phyloP scores from a whole-genome alignment of 345 rosid genomes.

The Bruguiera sexangula region DNA sequence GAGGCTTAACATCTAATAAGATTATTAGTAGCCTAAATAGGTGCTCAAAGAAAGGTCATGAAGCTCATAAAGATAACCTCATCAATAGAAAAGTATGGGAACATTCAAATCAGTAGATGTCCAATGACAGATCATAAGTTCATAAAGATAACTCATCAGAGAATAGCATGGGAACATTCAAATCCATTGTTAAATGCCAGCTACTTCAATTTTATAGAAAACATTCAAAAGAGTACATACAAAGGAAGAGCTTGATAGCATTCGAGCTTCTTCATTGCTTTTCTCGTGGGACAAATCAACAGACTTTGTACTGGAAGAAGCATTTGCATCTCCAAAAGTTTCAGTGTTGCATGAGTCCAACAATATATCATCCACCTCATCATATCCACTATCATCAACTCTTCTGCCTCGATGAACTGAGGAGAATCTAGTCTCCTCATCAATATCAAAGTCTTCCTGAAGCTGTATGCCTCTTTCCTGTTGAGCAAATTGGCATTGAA shows the following conservation, averaged over 20 bases:
- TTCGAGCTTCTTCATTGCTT: conserved; percentile 37
- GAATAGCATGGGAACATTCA: no score
- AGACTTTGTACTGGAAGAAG: conserved; percentile 36
- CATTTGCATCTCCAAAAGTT: conserved; percentile 56
- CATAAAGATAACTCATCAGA: no score
- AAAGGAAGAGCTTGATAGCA: conserved; percentile 44
- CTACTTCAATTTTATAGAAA: not conserved
- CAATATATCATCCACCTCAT: conserved; percentile 57
- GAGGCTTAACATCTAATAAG: no score
- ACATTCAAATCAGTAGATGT: no score
- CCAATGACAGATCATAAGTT: no score
- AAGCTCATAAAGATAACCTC: no score
- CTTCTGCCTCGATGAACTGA: conserved; percentile 56
- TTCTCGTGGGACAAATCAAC: conserved; percentile 42
- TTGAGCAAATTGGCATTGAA: conserved; percentile 17
- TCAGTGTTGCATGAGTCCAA: conserved; percentile 53
- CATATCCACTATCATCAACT: conserved; percentile 73
- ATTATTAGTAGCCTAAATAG: no score
- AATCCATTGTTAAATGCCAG: not conserved
- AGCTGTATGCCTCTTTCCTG: conserved; percentile 85
- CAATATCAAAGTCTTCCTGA: conserved; percentile 53
- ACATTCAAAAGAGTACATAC: conserved; percentile 24
- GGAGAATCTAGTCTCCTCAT: conserved; percentile 83
- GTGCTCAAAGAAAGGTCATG: no score
- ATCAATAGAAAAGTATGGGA: no score